Base-by-base conservation (phyloP, 2,329 filamentous ascomycete genomes). In the Sordariomycetes sp. region DNA sequence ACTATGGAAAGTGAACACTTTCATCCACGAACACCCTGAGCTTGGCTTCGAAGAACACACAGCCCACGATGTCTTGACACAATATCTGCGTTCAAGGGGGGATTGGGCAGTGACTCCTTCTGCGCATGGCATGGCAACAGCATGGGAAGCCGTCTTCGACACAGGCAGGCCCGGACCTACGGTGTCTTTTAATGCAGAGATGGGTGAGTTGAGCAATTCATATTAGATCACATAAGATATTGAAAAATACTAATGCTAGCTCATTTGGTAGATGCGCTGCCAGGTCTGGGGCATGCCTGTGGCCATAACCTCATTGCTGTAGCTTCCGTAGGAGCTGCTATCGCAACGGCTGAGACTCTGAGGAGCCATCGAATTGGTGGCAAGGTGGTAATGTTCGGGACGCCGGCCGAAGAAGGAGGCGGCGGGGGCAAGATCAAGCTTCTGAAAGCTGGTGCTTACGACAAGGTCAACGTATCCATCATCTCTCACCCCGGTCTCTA, bases 291-390 rank as follows among this genome's bases (percentile, higher is more conserved):
- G 23, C 68, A 72, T 42, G 66, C 67, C 7, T 74, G 70, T 36
- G 70, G 70, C 4, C 70, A 73, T 49, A 73, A 73, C 40, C 57
- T 72, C 24, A 72, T 72, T 35, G 66, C 67, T 5, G 64, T 57
- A 0, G 59, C 64, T 3, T 68, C 66, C 0, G 48, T 71, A 8
- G 58, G 64, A 2, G 66, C 53, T 3, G 65, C 59, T 12, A 21
- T 46, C 11, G 44, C 36, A 1, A 38, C 45, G 3, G 43, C 45
- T 5, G 40, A 46, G 8, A 23, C 35, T 2, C 32, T 51, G 4
- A 34, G 33, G 1, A 24, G 37, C 3, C 10, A 24, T 2, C 23
- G 36, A 0, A 10, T 41, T 6, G 25, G 28, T 3, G 42, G 42
- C 4, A 26, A 42, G 14, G 36, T 47, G 2, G 20, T 39, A 8